Percentiles rank a stretch among this genome's conserved stretches.
Conservation (phyloP, 2,329 filamentous ascomycete species). For the Elsinoe perseae region DNA sequence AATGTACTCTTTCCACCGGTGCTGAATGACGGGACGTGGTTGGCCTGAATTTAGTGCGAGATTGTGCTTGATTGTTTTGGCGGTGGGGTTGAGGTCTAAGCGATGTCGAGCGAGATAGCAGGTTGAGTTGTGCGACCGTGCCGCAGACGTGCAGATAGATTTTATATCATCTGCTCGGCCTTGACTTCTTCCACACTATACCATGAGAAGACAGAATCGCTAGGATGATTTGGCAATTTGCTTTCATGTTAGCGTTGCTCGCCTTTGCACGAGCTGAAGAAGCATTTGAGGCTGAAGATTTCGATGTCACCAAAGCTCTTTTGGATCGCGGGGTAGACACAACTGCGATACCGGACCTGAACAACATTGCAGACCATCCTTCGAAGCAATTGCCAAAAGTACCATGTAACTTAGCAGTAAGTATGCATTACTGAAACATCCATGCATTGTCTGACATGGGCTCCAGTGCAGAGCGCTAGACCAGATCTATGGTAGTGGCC, state of each 20-base stretch:
- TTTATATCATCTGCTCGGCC: too few relatives aligned
- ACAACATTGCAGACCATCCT: background rate
- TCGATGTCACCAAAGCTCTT: background rate
- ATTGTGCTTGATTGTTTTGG: background rate
- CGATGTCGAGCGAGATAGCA: background rate
- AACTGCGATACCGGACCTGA: background rate
- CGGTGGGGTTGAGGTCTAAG: background rate
- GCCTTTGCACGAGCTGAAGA: constrained; percentile 1
- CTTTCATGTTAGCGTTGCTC: background rate
- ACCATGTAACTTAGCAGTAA: background rate
- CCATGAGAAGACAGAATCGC: background rate
- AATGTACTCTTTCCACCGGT: too few relatives aligned
- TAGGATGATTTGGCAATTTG: background rate
- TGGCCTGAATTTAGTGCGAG: background rate
- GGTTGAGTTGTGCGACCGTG: background rate
- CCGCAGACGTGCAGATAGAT: background rate
- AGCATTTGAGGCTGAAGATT: constrained; percentile 3
- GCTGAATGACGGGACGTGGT: background rate
- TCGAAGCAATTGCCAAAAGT: constrained; percentile 1
- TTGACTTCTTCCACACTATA: background rate
- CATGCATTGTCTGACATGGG: background rate
- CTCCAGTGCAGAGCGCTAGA: background rate
- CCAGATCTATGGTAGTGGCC: background rate
- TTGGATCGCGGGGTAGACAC: constrained; percentile 3
- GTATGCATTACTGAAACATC: background rate